These are phyloP conservation scores for Camellia japonica DNA, from an alignment of 148 eudicot genomes.

Conservation along the genomic window DNA sequence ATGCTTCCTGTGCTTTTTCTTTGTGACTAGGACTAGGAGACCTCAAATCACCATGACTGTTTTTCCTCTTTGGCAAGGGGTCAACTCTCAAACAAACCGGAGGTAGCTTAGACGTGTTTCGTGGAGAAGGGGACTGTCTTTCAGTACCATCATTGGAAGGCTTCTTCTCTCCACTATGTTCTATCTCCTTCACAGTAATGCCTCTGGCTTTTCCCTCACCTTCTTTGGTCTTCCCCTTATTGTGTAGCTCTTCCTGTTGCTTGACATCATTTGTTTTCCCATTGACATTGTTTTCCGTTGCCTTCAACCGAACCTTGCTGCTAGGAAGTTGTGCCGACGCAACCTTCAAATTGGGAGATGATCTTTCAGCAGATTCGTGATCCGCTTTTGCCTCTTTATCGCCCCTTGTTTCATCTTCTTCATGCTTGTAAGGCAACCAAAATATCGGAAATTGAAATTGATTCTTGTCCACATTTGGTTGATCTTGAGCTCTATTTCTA, in stretches of 20 bases:
- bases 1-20: not conserved
- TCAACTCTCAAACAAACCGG: too few species aligned
- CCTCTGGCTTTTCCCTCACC: constrained; percentile 16
- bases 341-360: not conserved
- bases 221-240: constrained; percentile 18
- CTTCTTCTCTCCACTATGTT: constrained; percentile 16
- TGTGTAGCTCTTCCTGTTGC: constrained; percentile 28
- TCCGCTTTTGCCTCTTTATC: constrained; percentile 8
- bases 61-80: too few species aligned
- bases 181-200: constrained; percentile 12
- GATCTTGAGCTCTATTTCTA: too few species aligned
- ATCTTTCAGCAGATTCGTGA: not conserved
- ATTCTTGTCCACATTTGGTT: not conserved
- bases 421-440: constrained; percentile 50
- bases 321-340: constrained; percentile 1
- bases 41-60: too few species aligned
- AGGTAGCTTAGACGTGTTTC: constrained; percentile 21
- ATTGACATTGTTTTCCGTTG: constrained; percentile 7
- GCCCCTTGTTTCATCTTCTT: constrained; percentile 13
- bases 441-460: constrained; percentile 42
- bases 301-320: constrained; percentile 3
- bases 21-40: constrained; percentile 2
- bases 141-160: constrained; percentile 15
- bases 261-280: constrained; percentile 43
- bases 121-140: constrained; percentile 27